These are phyloP conservation scores for Boletus barrowsii DNA, from an alignment of 768 basidiomycete species.

Conservation along the genomic window DNA sequence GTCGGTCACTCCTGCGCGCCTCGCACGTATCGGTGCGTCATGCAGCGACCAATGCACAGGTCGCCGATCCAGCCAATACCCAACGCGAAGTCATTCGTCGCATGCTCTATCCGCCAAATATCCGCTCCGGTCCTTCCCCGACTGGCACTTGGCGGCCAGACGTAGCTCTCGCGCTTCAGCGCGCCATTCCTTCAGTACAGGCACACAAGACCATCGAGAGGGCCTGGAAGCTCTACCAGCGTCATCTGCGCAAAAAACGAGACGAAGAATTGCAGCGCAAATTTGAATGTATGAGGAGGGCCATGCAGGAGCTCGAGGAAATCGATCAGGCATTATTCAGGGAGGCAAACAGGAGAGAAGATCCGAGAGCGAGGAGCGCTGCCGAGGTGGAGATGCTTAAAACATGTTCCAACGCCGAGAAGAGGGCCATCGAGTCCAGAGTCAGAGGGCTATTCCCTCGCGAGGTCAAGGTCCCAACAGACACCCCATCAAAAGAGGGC, in stretches of 20 bases:
- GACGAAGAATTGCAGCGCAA: slow-evolving; percentile 71
- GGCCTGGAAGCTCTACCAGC: slow-evolving; percentile 80
- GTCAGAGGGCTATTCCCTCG: slow-evolving; percentile 83
- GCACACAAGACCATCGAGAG: slow-evolving; percentile 91
- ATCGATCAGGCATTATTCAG: slow-evolving; percentile 51
- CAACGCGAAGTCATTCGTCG: slow-evolving; percentile 73
- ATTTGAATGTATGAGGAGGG: slow-evolving; percentile 75
- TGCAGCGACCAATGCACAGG: slow-evolving; percentile 36
- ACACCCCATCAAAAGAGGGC: slow-evolving; percentile 75
- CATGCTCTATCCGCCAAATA: slow-evolving; percentile 74
- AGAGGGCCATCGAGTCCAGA: slow-evolving; percentile 70
- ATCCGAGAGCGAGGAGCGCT: slow-evolving; percentile 60
- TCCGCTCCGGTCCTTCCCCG: slow-evolving; percentile 68
- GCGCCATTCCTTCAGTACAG: slow-evolving; percentile 84
- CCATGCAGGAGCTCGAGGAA: slow-evolving; percentile 76
- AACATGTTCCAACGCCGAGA: slow-evolving; percentile 61
- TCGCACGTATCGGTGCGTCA: slow-evolving; percentile 38
- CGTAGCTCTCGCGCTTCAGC: slow-evolving; percentile 70
- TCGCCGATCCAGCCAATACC: slow-evolving; percentile 44
- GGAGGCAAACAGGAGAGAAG: slow-evolving; percentile 72
- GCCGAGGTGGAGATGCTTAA: slow-evolving; percentile 60
- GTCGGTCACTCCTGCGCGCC: slow-evolving; percentile 24
- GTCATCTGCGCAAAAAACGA: slow-evolving; percentile 68
- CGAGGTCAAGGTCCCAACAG: slow-evolving; percentile 80
- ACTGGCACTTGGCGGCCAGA: slow-evolving; percentile 84